A percentile compares a stretch with the other conserved stretches of the same genome.
Conservation (phyloP, 2,329 filamentous ascomycete genomes). For the Xylaria sp. region DNA sequence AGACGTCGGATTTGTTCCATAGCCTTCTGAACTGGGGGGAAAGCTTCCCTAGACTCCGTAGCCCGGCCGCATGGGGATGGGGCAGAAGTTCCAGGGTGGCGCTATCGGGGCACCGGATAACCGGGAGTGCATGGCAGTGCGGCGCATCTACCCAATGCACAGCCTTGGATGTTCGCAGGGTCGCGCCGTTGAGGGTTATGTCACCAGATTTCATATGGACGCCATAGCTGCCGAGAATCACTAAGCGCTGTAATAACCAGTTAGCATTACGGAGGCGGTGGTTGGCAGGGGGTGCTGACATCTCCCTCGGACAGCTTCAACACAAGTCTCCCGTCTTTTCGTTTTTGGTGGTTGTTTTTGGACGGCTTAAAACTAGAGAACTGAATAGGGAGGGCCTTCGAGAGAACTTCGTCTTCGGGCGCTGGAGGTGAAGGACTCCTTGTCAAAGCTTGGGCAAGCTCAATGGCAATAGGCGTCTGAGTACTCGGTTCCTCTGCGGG, state of each 20-base stretch:
- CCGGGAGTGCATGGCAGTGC: constrained; percentile 69
- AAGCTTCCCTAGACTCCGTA: constrained; percentile 59
- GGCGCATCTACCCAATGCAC: constrained; percentile 66
- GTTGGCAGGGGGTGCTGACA: constrained; percentile 22
- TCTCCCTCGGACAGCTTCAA: constrained; percentile 35
- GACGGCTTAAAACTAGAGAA: constrained; percentile 36
- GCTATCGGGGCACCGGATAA: constrained; percentile 58
- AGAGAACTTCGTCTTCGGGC: constrained; percentile 5
- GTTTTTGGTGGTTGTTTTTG: constrained; percentile 30
- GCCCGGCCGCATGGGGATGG: constrained; percentile 49
- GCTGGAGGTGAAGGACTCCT: constrained; percentile 13
- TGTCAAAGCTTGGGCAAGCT: not conserved
- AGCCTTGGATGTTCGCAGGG: constrained; percentile 51
- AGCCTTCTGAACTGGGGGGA: constrained; percentile 69
- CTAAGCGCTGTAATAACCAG: constrained; percentile 53
- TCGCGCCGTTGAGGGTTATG: constrained; percentile 67
- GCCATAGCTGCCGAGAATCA: constrained; percentile 70
- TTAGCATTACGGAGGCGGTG: constrained; percentile 17
- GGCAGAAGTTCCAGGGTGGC: constrained; percentile 59
- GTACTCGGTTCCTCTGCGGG: not conserved
- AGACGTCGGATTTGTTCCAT: constrained; percentile 56
- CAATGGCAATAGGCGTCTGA: not conserved
- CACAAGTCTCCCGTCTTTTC: constrained; percentile 25
- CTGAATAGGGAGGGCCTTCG: constrained; percentile 19
- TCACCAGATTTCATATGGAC: constrained; percentile 64